These are phyloP conservation scores for Colletotrichum sp. DNA, from an alignment of 2,329 filamentous ascomycete genomes.

Conservation along the genomic window DNA sequence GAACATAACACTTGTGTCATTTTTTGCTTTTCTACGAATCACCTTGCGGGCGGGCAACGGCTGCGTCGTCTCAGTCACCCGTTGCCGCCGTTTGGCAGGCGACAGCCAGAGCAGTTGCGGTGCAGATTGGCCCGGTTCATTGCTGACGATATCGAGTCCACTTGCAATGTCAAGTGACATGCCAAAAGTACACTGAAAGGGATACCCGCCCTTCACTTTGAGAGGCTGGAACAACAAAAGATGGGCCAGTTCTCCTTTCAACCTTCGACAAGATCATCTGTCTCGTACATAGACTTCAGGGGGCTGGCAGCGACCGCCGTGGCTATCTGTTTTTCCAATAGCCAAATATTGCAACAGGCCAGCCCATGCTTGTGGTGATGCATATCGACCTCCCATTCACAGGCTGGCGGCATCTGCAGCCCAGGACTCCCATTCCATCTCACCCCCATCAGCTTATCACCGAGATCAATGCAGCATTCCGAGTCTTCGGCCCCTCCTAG, in stretches of 20 bases:
- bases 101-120: background rate
- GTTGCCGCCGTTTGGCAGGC: background rate
- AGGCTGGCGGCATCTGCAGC: background rate
- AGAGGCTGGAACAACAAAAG: background rate
- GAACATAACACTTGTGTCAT: background rate
- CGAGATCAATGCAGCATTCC: conserved; percentile 17
- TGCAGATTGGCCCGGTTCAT: background rate
- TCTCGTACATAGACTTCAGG: background rate
- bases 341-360: background rate
- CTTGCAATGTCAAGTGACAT: background rate
- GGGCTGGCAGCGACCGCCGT: background rate
- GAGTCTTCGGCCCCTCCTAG: background rate
- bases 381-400: background rate
- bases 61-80: background rate
- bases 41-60: background rate
- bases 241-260: background rate
- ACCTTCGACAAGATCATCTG: background rate
- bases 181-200: background rate
- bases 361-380: conserved; percentile 6
- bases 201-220: background rate
- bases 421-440: conserved; percentile 7
- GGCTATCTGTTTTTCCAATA: background rate
- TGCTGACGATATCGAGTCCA: background rate
- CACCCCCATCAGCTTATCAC: conserved; percentile 12
- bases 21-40: background rate